phyloP scores from a whole-genome alignment of 495 filamentous ascomycete species.

The Rhypophila decipiens region DNA sequence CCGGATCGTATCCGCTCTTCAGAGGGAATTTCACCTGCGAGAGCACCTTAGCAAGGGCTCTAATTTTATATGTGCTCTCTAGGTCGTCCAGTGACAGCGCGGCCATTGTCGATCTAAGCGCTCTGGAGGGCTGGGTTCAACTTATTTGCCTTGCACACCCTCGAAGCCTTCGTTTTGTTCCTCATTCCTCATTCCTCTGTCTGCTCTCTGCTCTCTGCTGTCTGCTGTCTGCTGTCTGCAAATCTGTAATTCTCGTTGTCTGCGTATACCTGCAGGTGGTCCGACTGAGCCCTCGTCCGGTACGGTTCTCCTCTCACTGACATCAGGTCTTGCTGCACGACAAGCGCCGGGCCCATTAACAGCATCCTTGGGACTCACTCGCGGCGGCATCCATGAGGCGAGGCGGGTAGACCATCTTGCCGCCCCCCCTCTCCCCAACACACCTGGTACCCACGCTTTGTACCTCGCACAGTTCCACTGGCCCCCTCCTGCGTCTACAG shows the following conservation, averaged over 20 bases:
- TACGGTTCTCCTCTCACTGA: too few species aligned
- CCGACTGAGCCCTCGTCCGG: too few species aligned
- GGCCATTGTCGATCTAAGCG: constrained; percentile 23
- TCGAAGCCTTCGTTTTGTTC: constrained; percentile 6
- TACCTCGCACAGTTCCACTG: constrained; percentile 9
- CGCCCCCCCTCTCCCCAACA: constrained; percentile 23
- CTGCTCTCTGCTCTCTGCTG: constrained; percentile 7
- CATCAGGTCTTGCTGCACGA: constrained; percentile 18
- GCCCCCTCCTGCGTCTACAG: constrained; percentile 27
- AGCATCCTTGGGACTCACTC: not conserved
- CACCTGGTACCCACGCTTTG: constrained; percentile 9
- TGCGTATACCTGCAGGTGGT: not conserved
- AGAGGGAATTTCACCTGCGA: constrained; percentile 8
- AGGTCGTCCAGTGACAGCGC: constrained; percentile 27
- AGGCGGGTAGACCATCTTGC: constrained; percentile 28
- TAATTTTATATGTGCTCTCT: constrained; percentile 27
- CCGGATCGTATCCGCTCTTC: constrained; percentile 18
- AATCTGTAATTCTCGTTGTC: constrained; percentile 3
- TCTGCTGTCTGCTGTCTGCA: constrained; percentile 4
- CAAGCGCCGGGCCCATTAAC: constrained; percentile 27
- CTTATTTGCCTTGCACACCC: constrained; percentile 26
- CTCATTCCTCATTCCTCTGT: constrained; percentile 3
- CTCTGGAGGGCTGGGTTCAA: constrained; percentile 15
- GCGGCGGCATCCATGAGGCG: constrained; percentile 16
- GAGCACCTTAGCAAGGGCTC: constrained; percentile 14